Evolutionary conservation across 2,329 filamentous ascomycete genomes (phyloP), one percentile per base, ranked within the genome.

Genomic region (Ascochyta viciae-villosae): DNA sequence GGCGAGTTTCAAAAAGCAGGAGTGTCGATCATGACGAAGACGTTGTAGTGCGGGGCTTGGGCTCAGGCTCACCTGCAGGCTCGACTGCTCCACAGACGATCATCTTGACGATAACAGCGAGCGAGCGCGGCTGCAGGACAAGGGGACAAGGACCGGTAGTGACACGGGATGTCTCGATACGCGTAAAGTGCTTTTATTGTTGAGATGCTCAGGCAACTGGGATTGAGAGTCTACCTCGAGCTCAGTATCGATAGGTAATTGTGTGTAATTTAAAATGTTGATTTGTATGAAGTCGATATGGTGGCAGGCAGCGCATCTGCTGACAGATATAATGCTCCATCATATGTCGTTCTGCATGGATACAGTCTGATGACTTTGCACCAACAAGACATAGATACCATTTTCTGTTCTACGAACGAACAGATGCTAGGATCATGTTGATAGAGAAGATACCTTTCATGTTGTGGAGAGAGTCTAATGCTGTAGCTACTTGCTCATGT

Each of bases 11-110:
- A 12, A 54, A 39, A 54, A 46, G 58, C 47, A 60, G 40, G 56
- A 50, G 35, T 58, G 61, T 50, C 54, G 59, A 64, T 62, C 60
- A 60, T 60, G 59, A 64, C 57, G 59, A 59, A 52, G 43, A 56
- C 15, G 39, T 34, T 53, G 50, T 43, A 50, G 24, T 60, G 58
- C 56, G 55, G 58, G 53, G 58, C 40, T 54, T 19, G 19, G 19
- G 19, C 19, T 19, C 19, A 27, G 19, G 41, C 53, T 50, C 31
- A 42, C 46, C 24, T 47, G 42, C 42, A 27, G 19, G 41, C 53
- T 50, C 31, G 47, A 50, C 24, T 47, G 42, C 42, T 56, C 48
- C 53, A 48, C 47, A 33, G 44, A 49, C 23, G 39, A 57, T 53
- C 39, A 37, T 41, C 9, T 48, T 51, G 42, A 57, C 35, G 44